phyloP scores from a whole-genome alignment of 2,329 filamentous ascomycete species.

The Nannizziopsis barbatae region DNA sequence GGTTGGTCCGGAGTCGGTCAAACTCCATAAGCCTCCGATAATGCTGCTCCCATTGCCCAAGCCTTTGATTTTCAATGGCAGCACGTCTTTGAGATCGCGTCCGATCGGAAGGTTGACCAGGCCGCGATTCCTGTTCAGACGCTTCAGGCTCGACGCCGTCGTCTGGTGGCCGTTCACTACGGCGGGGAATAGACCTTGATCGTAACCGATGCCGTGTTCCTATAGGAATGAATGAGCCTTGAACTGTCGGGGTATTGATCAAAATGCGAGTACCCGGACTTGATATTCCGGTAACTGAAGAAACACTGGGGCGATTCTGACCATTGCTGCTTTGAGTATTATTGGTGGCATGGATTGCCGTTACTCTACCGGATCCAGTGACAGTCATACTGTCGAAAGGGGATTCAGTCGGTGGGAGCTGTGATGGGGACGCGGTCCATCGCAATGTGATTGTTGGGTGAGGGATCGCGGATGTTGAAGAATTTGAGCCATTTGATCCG shows the following conservation, averaged over 20 bases:
- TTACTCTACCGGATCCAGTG: conserved; percentile 15
- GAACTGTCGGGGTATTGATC: too few relatives aligned
- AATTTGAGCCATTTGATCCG: conserved; percentile 16
- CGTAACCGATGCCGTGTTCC: conserved; percentile 23
- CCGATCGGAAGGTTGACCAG: conserved; percentile 31
- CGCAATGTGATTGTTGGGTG: conserved; percentile 29
- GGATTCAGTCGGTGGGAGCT: conserved; percentile 25
- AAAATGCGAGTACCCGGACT: too few relatives aligned
- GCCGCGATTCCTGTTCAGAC: conserved; percentile 26
- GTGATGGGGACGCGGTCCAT: conserved; percentile 33
- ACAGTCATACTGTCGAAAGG: conserved; percentile 17
- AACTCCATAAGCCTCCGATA: conserved; percentile 26
- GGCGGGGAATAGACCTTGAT: conserved; percentile 28
- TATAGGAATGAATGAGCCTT: too few relatives aligned
- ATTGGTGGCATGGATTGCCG: background rate
- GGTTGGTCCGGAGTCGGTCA: conserved; percentile 28
- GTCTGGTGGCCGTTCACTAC: conserved; percentile 22
- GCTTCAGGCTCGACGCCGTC: conserved; percentile 22
- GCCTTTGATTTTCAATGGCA: conserved; percentile 26
- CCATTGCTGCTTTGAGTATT: background rate
- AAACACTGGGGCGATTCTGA: background rate
- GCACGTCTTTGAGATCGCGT: conserved; percentile 30
- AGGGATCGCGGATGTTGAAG: conserved; percentile 16
- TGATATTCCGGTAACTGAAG: too few relatives aligned
- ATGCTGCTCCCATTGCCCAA: conserved; percentile 25